Percentiles rank a stretch among this genome's conserved stretches.
phyloP scores from a whole-genome alignment of 2,329 filamentous ascomycete genomes.

The Zymoseptoria crescenta region DNA sequence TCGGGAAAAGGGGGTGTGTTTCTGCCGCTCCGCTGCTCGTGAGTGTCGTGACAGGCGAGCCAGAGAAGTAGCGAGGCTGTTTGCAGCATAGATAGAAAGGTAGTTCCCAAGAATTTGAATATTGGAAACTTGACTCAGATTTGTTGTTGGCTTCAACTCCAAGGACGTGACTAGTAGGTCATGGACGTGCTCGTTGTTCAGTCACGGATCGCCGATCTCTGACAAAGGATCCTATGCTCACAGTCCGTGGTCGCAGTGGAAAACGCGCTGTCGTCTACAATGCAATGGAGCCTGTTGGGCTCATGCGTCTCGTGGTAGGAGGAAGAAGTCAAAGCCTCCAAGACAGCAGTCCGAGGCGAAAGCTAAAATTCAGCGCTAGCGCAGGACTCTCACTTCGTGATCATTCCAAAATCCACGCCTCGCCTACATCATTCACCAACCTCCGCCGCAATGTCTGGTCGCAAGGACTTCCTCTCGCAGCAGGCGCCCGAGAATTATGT shows the following conservation, averaged over 20 bases:
- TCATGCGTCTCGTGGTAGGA: too few species aligned
- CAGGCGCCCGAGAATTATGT: slow-evolving; percentile 61
- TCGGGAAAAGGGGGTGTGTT: background rate
- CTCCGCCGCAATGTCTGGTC: slow-evolving; percentile 46
- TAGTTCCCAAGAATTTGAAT: background rate
- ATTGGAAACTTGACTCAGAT: background rate
- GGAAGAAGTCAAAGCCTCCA: background rate
- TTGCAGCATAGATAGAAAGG: background rate
- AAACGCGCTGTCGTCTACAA: too few species aligned
- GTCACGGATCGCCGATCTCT: too few species aligned
- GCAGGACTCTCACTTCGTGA: background rate
- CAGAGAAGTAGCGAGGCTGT: background rate
- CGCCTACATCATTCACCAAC: background rate
- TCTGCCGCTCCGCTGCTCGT: too few species aligned
- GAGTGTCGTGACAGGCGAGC: too few species aligned
- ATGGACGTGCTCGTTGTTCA: too few species aligned
- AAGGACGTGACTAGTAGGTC: too few species aligned
- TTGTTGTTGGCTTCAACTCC: background rate
- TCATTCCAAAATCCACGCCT: background rate
- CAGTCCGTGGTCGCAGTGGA: too few species aligned
- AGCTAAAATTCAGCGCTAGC: background rate
- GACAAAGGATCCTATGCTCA: too few species aligned
- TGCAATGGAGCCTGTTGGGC: too few species aligned
- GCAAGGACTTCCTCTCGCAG: slow-evolving; percentile 83
- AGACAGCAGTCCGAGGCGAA: background rate